Conservation (phyloP, 2,329 filamentous ascomycete species). For the Septoria linicola region DNA sequence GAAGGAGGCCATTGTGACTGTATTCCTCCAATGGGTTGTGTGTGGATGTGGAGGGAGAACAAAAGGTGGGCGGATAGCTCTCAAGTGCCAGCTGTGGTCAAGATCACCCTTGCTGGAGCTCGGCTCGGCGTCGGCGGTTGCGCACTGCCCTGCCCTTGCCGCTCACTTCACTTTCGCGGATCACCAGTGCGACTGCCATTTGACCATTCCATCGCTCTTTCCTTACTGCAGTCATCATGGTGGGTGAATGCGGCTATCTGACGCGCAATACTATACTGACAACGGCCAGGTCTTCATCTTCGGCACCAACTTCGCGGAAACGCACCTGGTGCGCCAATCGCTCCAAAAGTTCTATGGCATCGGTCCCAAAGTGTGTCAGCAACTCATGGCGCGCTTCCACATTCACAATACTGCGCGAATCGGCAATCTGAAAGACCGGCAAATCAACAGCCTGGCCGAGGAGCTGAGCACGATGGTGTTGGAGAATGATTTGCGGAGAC, state of each 20-base stretch:
- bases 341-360: slow-evolving; percentile 86
- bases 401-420: slow-evolving; percentile 83
- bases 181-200: background rate
- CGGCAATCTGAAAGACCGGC: slow-evolving; percentile 70
- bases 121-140: slow-evolving; percentile 2
- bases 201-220: background rate
- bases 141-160: background rate
- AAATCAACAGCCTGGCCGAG: slow-evolving; percentile 76
- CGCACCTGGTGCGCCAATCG: slow-evolving; percentile 66
- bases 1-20: slow-evolving; percentile 68
- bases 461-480: slow-evolving; percentile 90
- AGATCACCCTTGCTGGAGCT: background rate
- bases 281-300: slow-evolving; percentile 62
- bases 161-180: background rate
- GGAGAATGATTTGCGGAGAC: slow-evolving; percentile 78
- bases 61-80: too few species aligned
- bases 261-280: background rate
- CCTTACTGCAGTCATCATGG: slow-evolving; percentile 16
- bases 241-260: background rate
- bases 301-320: slow-evolving; percentile 81
- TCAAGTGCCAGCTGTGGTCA: slow-evolving; percentile 15
- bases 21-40: slow-evolving; percentile 8
- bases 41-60: slow-evolving; percentile 6
- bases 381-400: slow-evolving; percentile 82
- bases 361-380: slow-evolving; percentile 65